Evolutionary conservation across 192 early-diverging fungal species (phyloP), one percentile per base, ranked within the genome.

Genomic region (Haplosporangium gracile): DNA sequence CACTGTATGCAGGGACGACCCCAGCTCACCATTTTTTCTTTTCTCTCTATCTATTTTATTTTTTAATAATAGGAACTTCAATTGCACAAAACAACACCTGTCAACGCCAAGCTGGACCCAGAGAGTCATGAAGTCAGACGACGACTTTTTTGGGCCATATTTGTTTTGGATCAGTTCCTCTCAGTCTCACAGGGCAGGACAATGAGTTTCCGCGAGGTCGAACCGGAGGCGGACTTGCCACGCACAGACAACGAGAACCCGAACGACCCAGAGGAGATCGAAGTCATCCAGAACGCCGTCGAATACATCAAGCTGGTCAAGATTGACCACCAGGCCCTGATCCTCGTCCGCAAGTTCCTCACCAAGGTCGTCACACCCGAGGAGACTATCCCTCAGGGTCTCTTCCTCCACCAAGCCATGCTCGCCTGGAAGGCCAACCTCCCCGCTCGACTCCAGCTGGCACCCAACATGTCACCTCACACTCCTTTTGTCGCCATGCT

Each of bases 401-500:
- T 86, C 29, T 86, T 81, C 75, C 60, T 89, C 16, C 85, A 89
- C 24, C 78, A 79, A 26, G 82, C 80, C 20, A 82, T 89, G 77
- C 76, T 88, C 24, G 79, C 89, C 32, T 89, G 89, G 85, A 82
- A 82, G 47, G 74, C 75, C 49, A 87, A 87, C 20, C 68, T 89
- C 24, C 89, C 89, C 13, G 29, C 79, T 47, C 71, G 85, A 57
- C 85, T 89, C 43, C 82, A 81, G 74, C 68, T 83, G 43, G 77
- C 85, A n/a, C 45, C 68, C 74, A 74, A 77, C 68, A 81, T 79
- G 70, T 65, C 80, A 51, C 71, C 85, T 5, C 74, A 78, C 20
- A 82, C 85, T 24, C 82, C 87, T 18, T 93, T 92, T 79, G 83
- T 90, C 38, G 90, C 89, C 3, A 89, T 93, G 76, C 73, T 93